Percentiles rank a stretch among this genome's conserved stretches.
Conservation (phyloP, 1,139 yeast species). For the Lodderomyces oxycetoniae region DNA sequence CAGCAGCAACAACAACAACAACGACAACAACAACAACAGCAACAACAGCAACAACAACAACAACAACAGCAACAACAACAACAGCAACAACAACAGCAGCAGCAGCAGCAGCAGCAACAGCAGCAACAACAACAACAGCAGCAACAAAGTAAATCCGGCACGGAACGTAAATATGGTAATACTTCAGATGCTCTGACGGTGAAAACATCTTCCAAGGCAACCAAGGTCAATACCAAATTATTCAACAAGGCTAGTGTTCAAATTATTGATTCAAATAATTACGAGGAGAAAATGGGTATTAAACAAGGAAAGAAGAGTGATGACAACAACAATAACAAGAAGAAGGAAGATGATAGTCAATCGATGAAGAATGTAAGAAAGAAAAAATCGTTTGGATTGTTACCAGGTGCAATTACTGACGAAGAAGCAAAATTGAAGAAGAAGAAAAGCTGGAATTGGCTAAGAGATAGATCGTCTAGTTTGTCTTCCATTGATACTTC, state of each 20-base stretch:
- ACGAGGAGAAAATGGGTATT: constrained; percentile 13
- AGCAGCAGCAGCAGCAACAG: background rate
- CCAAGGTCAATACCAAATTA: constrained; percentile 14
- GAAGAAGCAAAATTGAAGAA: constrained; percentile 26
- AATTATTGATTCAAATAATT: constrained; percentile 14
- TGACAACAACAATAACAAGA: too few species aligned
- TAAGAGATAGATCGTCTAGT: constrained; percentile 34
- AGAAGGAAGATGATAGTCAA: background rate
- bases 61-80: too few species aligned
- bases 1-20: background rate
- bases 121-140: background rate
- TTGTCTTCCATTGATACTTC: constrained; percentile 23
- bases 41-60: background rate
- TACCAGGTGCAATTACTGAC: constrained; percentile 6
- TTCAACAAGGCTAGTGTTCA: constrained; percentile 13
- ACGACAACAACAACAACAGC: background rate
- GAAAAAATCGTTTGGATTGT: constrained; percentile 25
- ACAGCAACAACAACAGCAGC: background rate
- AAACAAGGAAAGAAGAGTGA: constrained; percentile 4
- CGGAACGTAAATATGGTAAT: too few species aligned
- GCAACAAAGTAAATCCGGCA: background rate
- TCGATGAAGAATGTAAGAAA: constrained; percentile 10
- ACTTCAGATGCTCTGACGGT: too few species aligned
- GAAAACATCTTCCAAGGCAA: constrained; percentile 7
- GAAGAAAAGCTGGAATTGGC: constrained; percentile 42